phyloP scores from a whole-genome alignment of 2,329 filamentous ascomycete genomes.

The Aspergillus hiratsukae region DNA sequence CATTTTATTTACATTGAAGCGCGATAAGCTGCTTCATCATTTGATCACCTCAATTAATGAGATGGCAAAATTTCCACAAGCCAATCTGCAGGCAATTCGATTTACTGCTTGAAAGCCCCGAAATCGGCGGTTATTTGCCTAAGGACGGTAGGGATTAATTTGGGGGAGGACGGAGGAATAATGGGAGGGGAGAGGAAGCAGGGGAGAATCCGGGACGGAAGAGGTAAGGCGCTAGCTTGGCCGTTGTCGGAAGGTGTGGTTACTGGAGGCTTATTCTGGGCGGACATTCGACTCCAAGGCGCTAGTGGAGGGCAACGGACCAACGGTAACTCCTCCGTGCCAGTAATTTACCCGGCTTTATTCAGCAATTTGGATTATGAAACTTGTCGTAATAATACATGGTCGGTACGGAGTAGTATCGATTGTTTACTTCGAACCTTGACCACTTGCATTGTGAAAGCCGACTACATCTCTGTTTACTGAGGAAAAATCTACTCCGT shows the following conservation, averaged over 20 bases:
- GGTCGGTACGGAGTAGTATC: constrained; percentile 4
- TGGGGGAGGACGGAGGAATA: background rate
- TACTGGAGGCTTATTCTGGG: constrained; percentile 12
- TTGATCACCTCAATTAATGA: constrained; percentile 25
- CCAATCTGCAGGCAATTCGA: constrained; percentile 16
- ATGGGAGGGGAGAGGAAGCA: background rate
- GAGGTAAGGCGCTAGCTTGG: constrained; percentile 20
- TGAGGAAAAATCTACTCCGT: background rate
- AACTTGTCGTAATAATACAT: constrained; percentile 15
- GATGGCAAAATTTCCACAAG: constrained; percentile 15
- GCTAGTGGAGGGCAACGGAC: background rate
- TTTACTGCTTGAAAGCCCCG: constrained; percentile 20
- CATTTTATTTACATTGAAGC: constrained; percentile 2
- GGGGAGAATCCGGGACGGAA: constrained; percentile 15
- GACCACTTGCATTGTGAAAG: background rate
- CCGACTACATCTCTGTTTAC: too few relatives aligned
- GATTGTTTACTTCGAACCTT: background rate
- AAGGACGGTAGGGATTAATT: background rate
- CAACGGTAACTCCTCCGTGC: constrained; percentile 18
- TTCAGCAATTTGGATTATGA: background rate
- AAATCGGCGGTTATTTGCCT: constrained; percentile 22
- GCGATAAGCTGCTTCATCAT: constrained; percentile 26
- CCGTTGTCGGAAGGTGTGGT: constrained; percentile 28
- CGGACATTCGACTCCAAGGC: constrained; percentile 5
- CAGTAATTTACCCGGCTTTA: constrained; percentile 16